Evolutionary conservation across 495 filamentous ascomycete species (phyloP).

Genomic region (Hypoxylon perforatum): DNA sequence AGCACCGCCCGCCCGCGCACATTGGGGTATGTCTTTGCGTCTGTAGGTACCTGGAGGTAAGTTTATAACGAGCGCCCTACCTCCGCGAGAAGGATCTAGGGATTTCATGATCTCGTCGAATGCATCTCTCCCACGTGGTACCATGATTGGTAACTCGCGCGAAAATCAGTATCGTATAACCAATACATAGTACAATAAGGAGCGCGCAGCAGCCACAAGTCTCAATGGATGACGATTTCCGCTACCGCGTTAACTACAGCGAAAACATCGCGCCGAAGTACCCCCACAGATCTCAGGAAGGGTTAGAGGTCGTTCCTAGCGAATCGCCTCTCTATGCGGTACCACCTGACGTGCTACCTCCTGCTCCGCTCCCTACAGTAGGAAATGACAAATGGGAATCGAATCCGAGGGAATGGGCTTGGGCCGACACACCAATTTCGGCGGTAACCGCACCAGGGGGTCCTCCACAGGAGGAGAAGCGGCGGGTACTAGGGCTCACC

Average conservation of each 20-base stretch:
- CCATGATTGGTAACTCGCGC: not conserved
- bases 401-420: slow-evolving; percentile 7
- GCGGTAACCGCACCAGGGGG: slow-evolving; percentile 10
- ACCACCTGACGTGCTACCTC: slow-evolving; percentile 20
- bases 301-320: slow-evolving; percentile 40
- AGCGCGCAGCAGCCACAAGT: slow-evolving; percentile 1
- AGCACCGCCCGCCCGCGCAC: not conserved
- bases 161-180: slow-evolving; percentile 8
- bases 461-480: not conserved
- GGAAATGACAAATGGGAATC: slow-evolving; percentile 16
- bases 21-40: no score
- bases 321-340: slow-evolving; percentile 33
- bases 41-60: no score
- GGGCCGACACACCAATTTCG: slow-evolving; percentile 5
- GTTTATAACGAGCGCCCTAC: not conserved
- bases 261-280: slow-evolving; percentile 41
- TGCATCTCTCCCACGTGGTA: not conserved
- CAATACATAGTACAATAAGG: not conserved
- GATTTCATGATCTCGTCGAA: not conserved
- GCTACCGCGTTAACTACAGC: slow-evolving; percentile 33
- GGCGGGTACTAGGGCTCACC: slow-evolving; percentile 46
- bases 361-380: not conserved
- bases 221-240: slow-evolving; percentile 23
- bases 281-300: slow-evolving; percentile 18
- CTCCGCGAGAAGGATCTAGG: not conserved